A percentile compares a stretch with the other conserved stretches of the same genome.
These are phyloP conservation scores for Colletotrichum neosansevieriae DNA, from an alignment of 2,329 filamentous ascomycete genomes.

Conservation along the genomic window DNA sequence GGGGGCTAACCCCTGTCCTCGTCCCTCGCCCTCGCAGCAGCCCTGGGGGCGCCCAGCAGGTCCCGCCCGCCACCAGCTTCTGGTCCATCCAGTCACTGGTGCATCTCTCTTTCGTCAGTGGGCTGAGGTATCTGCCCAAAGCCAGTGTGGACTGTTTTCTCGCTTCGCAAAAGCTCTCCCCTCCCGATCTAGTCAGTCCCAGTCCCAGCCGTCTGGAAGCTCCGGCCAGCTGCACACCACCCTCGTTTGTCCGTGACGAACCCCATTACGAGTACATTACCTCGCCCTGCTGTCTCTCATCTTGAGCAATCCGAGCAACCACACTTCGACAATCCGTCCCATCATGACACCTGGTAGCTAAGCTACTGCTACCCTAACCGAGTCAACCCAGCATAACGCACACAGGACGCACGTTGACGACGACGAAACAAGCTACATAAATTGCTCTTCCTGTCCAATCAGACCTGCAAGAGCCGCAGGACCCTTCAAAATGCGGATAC, in stretches of 20 bases:
- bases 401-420: background rate
- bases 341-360: slow-evolving; percentile 22
- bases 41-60: slow-evolving; percentile 27
- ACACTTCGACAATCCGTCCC: slow-evolving; percentile 17
- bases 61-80: slow-evolving; percentile 21
- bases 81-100: background rate
- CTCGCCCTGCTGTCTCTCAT: slow-evolving; percentile 10
- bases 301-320: background rate
- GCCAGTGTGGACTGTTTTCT: slow-evolving; percentile 19
- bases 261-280: slow-evolving; percentile 33
- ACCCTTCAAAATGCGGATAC: slow-evolving; percentile 77
- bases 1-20: slow-evolving; percentile 36
- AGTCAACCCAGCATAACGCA: slow-evolving; percentile 5
- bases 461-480: slow-evolving; percentile 34
- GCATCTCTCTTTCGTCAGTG: slow-evolving; percentile 34
- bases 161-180: slow-evolving; percentile 26
- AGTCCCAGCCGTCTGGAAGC: slow-evolving; percentile 30
- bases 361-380: slow-evolving; percentile 19
- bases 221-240: slow-evolving; percentile 37
- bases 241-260: slow-evolving; percentile 35
- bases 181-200: slow-evolving; percentile 10
- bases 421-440: slow-evolving; percentile 18
- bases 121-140: slow-evolving; percentile 21
- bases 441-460: slow-evolving; percentile 16
- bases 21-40: background rate